A percentile compares a stretch with the other conserved stretches of the same genome.
Evolutionary conservation across 2,329 filamentous ascomycete genomes (phyloP).

Genomic region (Basipetospora sp.): DNA sequence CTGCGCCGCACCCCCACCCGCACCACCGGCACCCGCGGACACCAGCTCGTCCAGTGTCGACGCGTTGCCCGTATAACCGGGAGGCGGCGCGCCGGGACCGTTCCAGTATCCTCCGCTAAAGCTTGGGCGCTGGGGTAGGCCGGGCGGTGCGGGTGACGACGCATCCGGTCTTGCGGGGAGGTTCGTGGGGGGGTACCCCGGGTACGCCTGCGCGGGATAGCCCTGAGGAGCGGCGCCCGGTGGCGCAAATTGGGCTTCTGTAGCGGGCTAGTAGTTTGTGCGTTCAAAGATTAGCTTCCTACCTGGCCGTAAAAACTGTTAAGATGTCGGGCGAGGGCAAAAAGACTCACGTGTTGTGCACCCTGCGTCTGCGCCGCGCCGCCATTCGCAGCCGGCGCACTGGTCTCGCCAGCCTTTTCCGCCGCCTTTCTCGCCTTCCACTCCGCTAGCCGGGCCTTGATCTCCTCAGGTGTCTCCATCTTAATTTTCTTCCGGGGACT

Average conservation of each 20-base stretch:
- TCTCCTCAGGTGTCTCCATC: conserved; percentile 59
- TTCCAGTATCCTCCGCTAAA: conserved; percentile 19
- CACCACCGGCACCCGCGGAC: no score
- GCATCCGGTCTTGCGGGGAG: conserved; percentile 32
- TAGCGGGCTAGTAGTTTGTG: no score
- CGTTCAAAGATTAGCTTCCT: no score
- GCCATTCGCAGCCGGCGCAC: conserved; percentile 23
- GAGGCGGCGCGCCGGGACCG: conserved; percentile 13
- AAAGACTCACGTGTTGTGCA: conserved; percentile 43
- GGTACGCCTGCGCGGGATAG: conserved; percentile 4
- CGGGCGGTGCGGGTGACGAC: conserved; percentile 22
- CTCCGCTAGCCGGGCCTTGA: conserved; percentile 67
- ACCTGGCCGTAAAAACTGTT: no score
- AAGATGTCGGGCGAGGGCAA: conserved; percentile 22
- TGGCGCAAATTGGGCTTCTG: conserved; percentile 9
- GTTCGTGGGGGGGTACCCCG: conserved; percentile 22
- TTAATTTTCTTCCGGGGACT: conserved; percentile 57
- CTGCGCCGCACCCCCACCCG: conserved; percentile 19
- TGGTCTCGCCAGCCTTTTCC: conserved; percentile 30
- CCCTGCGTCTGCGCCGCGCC: conserved; percentile 31
- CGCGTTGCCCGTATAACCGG: conserved; percentile 21
- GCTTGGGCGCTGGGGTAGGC: conserved; percentile 30
- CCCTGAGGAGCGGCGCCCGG: conserved; percentile 10
- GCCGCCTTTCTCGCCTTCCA: conserved; percentile 56
- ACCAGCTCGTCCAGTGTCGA: conserved; percentile 6